phyloP scores from a whole-genome alignment of 768 basidiomycete genomes.

The Pleurotus sapidus region DNA sequence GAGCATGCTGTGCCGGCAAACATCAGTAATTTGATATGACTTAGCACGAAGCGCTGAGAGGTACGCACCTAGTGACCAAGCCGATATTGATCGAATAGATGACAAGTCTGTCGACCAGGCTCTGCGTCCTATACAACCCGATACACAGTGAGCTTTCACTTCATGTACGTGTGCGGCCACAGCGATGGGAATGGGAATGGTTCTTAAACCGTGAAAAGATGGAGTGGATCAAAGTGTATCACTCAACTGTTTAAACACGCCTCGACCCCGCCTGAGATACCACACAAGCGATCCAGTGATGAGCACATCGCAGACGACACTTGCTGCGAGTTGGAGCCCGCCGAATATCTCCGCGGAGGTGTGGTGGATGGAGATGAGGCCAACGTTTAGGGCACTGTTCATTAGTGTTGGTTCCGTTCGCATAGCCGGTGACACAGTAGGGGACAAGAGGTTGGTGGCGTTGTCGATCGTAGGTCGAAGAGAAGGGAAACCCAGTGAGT shows the following conservation, averaged over 20 bases:
- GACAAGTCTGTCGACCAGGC: background rate
- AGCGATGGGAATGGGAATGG: too few species aligned
- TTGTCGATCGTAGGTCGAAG: background rate
- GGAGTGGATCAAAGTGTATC: background rate
- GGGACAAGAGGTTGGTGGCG: background rate
- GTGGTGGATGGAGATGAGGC: background rate
- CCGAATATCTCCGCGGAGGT: background rate
- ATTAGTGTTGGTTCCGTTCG: background rate
- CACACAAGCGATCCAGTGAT: background rate
- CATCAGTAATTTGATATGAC: background rate
- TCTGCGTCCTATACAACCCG: background rate
- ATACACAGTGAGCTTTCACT: background rate
- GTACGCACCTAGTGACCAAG: background rate
- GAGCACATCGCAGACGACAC: background rate
- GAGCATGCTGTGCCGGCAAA: background rate
- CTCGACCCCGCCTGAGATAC: background rate
- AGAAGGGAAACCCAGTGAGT: background rate
- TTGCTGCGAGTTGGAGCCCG: background rate
- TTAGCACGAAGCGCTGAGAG: background rate
- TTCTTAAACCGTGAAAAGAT: background rate
- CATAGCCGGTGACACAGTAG: too few species aligned
- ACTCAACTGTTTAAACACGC: background rate
- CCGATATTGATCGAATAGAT: conserved; percentile 3
- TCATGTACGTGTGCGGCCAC: too few species aligned
- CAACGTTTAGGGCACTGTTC: background rate